phyloP scores from a whole-genome alignment of 768 basidiomycete genomes.

The Brasilioporus rufonigricans region DNA sequence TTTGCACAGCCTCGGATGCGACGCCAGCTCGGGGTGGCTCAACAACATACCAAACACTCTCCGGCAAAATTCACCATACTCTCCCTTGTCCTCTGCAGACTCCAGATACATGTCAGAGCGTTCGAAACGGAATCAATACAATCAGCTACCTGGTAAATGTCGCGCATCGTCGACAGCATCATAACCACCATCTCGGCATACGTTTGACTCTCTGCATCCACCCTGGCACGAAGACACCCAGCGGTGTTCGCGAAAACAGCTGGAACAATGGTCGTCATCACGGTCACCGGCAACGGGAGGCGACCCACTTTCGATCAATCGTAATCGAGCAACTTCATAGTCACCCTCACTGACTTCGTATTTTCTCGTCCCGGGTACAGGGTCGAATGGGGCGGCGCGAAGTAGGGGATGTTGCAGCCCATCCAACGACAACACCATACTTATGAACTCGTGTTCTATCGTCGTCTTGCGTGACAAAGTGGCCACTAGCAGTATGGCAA shows the following conservation, averaged over 20 bases:
- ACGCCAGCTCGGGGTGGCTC: constrained; percentile 31
- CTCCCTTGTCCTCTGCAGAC: constrained; percentile 19
- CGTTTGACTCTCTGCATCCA: constrained; percentile 35
- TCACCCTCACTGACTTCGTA: constrained; percentile 32
- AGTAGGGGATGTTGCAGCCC: constrained; percentile 53
- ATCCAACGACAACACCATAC: constrained; percentile 58
- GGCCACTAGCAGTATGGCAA: constrained; percentile 52
- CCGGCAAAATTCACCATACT: constrained; percentile 37
- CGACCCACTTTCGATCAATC: constrained; percentile 39
- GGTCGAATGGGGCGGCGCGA: constrained; percentile 30
- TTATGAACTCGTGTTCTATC: constrained; percentile 58
- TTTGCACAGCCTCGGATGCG: constrained; percentile 31
- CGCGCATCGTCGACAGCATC: constrained; percentile 53
- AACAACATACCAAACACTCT: constrained; percentile 30
- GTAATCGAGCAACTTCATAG: constrained; percentile 34
- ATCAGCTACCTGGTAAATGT: constrained; percentile 40
- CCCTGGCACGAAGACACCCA: constrained; percentile 31
- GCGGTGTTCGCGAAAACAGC: constrained; percentile 48
- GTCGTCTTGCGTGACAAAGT: constrained; percentile 46
- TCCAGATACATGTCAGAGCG: constrained; percentile 10
- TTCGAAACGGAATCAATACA: background rate
- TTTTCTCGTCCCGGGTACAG: constrained; percentile 20
- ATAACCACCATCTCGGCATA: constrained; percentile 41
- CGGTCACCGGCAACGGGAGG: constrained; percentile 3
- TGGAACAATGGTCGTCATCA: constrained; percentile 25